Conservation (phyloP, 805 yeast genomes). For the Ogataea kodamae region DNA sequence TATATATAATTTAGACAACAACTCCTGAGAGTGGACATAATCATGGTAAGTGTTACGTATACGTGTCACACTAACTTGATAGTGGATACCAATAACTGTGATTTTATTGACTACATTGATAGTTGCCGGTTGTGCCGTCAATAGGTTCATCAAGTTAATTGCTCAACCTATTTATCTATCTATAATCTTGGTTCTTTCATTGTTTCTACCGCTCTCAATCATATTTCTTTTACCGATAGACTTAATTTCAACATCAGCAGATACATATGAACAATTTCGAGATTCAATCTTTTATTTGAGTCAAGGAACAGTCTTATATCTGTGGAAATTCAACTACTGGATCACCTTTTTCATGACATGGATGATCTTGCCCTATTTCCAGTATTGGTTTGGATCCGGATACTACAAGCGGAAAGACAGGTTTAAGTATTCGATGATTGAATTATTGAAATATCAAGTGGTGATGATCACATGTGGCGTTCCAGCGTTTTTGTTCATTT, state of each 20-base stretch:
- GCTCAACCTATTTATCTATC: constrained; percentile 41
- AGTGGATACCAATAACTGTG: constrained; percentile 29
- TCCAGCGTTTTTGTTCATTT: constrained; percentile 56
- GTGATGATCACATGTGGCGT: constrained; percentile 50
- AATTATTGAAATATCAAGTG: constrained; percentile 59
- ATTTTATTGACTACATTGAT: constrained; percentile 27
- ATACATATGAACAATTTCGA: constrained; percentile 24
- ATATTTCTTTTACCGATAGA: constrained; percentile 74
- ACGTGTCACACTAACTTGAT: background rate
- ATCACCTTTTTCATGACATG: constrained; percentile 75
- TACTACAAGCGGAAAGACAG: constrained; percentile 45
- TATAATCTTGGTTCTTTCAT: constrained; percentile 51
- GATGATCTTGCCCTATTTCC: constrained; percentile 68
- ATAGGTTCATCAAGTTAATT: constrained; percentile 34
- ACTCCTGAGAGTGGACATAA: constrained; percentile 1
- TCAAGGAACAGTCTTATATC: constrained; percentile 43
- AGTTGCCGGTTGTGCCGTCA: constrained; percentile 34
- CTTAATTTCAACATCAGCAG: constrained; percentile 49
- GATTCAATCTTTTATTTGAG: constrained; percentile 43
- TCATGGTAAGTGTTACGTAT: constrained; percentile 6
- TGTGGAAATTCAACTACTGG: constrained; percentile 83
- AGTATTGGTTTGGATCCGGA: constrained; percentile 72
- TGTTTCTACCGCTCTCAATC: constrained; percentile 72
- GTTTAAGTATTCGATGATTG: constrained; percentile 53
- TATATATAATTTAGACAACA: constrained; percentile 2